A percentile compares a stretch with the other conserved stretches of the same genome.
Evolutionary conservation across 1,284 basidiomycete genomes (phyloP).

Genomic region (Coniferiporia weirii): DNA sequence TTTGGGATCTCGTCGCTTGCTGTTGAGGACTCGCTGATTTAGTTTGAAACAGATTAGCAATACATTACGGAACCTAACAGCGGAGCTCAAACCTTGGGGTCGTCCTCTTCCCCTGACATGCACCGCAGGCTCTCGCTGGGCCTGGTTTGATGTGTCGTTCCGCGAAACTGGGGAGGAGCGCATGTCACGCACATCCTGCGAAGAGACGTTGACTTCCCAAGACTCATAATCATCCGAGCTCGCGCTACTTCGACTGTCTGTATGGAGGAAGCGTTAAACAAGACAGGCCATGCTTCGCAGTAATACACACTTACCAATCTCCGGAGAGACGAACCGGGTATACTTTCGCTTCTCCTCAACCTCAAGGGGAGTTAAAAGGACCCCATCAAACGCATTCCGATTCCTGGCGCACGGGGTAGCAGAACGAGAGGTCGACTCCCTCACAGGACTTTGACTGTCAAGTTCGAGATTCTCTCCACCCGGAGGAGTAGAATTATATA

Average conservation of each 20-base stretch:
- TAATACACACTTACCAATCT: background rate
- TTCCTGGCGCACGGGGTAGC: background rate
- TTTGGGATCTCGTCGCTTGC: conserved; percentile 4
- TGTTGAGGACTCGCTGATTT: background rate
- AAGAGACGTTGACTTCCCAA: conserved; percentile 11
- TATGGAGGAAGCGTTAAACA: background rate
- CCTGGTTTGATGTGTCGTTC: background rate
- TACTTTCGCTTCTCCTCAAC: background rate
- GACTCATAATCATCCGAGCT: conserved; percentile 6
- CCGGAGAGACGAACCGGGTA: background rate
- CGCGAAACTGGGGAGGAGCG: background rate
- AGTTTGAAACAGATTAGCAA: background rate
- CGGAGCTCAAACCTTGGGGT: background rate
- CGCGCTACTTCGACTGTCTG: background rate
- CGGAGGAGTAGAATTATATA: background rate
- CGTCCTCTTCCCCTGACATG: background rate
- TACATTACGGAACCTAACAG: background rate
- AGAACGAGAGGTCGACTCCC: too few relatives aligned
- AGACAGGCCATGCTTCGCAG: too few relatives aligned
- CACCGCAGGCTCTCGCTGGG: too few relatives aligned
- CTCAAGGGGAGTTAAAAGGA: background rate
- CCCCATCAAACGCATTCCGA: background rate
- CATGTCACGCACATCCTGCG: conserved; percentile 8
- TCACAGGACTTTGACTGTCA: background rate
- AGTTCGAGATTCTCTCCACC: background rate